Evolutionary conservation across 73 alveolate species (phyloP).

Genomic region (Effrenium voratum): DNA sequence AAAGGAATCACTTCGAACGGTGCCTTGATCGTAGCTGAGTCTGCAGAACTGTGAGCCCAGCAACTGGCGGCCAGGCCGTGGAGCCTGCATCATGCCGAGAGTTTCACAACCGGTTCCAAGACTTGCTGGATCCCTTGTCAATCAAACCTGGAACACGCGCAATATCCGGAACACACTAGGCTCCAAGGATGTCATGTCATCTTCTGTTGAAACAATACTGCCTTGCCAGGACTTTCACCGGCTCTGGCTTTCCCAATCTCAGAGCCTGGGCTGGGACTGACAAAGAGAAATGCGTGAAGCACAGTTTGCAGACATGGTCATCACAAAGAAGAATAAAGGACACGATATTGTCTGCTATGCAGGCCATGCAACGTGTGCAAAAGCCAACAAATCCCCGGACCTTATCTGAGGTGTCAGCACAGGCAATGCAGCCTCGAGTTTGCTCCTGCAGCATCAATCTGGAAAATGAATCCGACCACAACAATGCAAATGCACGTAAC

Average conservation of each 20-base stretch:
- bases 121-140: not conserved
- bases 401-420: not conserved
- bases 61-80: conserved; percentile 82
- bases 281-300: not conserved
- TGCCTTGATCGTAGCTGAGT: conserved; percentile 55
- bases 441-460: conserved; percentile 29
- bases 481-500: not conserved
- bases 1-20: not conserved
- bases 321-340: too few species aligned
- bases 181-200: not conserved
- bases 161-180: not conserved
- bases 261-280: conserved; percentile 63
- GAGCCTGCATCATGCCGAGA: conserved; percentile 16
- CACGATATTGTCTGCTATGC: too few species aligned
- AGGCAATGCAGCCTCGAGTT: conserved; percentile 80
- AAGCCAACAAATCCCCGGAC: too few species aligned
- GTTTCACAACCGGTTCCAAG: not conserved
- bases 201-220: too few species aligned
- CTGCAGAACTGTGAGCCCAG: conserved; percentile 64
- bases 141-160: not conserved
- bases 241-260: conserved; percentile 83
- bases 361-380: too few species aligned
- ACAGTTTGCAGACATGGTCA: too few species aligned
- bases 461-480: not conserved
- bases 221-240: conserved; percentile 79